Evolutionary conservation across 768 basidiomycete genomes (phyloP).

Genomic region (Leucogyrophana mollusca): DNA sequence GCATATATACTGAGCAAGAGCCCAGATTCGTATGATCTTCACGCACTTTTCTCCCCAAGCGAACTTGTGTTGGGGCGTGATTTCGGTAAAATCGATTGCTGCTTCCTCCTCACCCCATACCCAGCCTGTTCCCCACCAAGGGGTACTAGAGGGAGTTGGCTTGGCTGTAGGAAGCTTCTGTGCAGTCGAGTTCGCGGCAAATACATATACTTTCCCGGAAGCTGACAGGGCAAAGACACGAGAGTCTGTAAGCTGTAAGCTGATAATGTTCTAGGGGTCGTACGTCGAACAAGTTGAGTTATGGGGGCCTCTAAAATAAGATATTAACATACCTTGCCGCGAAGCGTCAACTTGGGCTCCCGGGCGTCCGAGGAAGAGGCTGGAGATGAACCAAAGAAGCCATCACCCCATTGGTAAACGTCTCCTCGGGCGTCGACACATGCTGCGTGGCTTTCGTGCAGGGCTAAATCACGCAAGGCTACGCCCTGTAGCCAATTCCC

Average conservation of each 20-base stretch:
- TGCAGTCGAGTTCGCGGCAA: constrained; percentile 50
- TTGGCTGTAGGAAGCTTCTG: constrained; percentile 42
- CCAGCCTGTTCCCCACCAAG: constrained; percentile 67
- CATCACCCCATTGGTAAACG: constrained; percentile 82
- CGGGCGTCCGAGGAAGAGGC: constrained; percentile 22
- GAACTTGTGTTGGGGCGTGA: constrained; percentile 56
- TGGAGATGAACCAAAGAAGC: constrained; percentile 42
- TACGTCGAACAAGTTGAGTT: neutral
- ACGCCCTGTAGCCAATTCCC: constrained; percentile 62
- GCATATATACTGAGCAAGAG: constrained; percentile 9
- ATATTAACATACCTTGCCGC: constrained; percentile 53
- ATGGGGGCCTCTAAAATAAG: neutral
- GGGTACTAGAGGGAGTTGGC: constrained; percentile 42
- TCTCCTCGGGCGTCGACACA: constrained; percentile 80
- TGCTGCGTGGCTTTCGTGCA: constrained; percentile 67
- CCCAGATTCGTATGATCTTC: neutral
- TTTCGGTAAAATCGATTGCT: constrained; percentile 55
- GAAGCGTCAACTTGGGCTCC: constrained; percentile 52
- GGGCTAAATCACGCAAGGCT: constrained; percentile 69
- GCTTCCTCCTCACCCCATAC: constrained; percentile 49
- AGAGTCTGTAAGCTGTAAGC: constrained; percentile 56
- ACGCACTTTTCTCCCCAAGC: constrained; percentile 66
- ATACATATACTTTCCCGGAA: constrained; percentile 71
- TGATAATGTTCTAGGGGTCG: constrained; percentile 58
- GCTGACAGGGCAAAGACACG: constrained; percentile 78